Evolutionary conservation across 139 green algal genomes (phyloP), one percentile per base, ranked within the genome.

Genomic region (Chlorella sorokiniana): DNA sequence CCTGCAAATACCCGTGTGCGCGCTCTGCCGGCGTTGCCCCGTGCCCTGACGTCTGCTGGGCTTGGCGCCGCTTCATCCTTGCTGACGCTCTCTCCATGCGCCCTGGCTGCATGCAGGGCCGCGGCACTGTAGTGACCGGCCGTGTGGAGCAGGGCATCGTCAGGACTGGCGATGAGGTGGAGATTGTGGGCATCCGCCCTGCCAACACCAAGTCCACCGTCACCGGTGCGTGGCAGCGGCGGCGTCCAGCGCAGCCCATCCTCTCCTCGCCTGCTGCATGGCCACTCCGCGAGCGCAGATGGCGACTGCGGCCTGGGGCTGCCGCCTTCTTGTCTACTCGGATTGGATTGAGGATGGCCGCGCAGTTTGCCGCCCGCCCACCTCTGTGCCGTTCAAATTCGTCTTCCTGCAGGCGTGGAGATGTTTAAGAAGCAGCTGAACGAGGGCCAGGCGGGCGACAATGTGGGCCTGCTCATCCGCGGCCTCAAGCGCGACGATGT

Each of bases 391-490:
- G n/a, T n/a, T n/a, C n/a, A n/a, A n/a, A 25, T 8, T 35, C 0
- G 9, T 38, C n/a, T 9, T 3, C 27, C 38, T 69, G 27, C 83
- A 85, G 89, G 93, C 35, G 93, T 98, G 70, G 94, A 99, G 90
- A 99, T 99, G 96, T 99, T 99, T 90, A 99, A 99, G 90, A 99
- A 99, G 89, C 82, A 54, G 35, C 85, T 99, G 37, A 92, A 92
- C 83, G 87, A 94, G 88, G 96, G 96, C 20, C 91, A 98, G 89
- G 96, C 96, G 41, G 96, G 96, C 6, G 96, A 99, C 82, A 99
- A 99, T 82, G 94, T 98, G 48, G 96, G 96, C 1, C 92, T 99
- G 85, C 90, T 99, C 73, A 89, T 99, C 83, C 90, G 96, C 38
- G 94, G 96, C 44, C 81, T 99, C 65, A 99, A 99, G 93, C 87